These are phyloP conservation scores for Colletotrichum costaricense DNA, from an alignment of 2,329 filamentous ascomycete genomes.

Conservation along the genomic window DNA sequence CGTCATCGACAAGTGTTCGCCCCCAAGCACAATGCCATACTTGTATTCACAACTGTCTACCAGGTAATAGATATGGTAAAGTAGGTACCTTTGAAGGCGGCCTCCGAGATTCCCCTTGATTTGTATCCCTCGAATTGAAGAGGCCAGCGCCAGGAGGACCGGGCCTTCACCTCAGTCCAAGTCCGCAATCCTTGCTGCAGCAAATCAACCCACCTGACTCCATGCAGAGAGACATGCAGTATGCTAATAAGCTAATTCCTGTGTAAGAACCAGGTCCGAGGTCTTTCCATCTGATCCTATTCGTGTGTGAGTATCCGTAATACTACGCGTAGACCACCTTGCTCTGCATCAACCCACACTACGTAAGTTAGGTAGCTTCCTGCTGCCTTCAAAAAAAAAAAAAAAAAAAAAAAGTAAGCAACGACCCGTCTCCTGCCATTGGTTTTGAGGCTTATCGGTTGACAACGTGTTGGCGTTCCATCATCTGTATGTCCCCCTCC, in stretches of 20 bases:
- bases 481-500: background rate
- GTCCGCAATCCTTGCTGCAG: conserved; percentile 16
- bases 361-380: background rate
- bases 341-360: background rate
- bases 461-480: conserved; percentile 8
- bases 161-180: conserved; percentile 16
- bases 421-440: background rate
- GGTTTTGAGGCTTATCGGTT: background rate
- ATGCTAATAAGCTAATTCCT: background rate
- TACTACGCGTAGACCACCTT: background rate
- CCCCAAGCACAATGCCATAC: background rate
- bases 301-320: background rate
- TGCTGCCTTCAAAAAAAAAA: background rate
- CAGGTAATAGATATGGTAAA: too few relatives aligned
- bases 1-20: background rate
- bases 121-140: conserved; percentile 5
- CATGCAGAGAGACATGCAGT: conserved; percentile 1
- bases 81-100: background rate
- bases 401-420: background rate
- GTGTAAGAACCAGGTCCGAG: background rate
- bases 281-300: background rate
- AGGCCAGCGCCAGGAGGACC: conserved; percentile 13
- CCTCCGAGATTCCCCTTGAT: background rate
- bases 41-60: background rate
- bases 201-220: conserved; percentile 13